These are phyloP conservation scores for Xylariomycetidae sp. DNA, from an alignment of 2,329 filamentous ascomycete species.

Conservation along the genomic window DNA sequence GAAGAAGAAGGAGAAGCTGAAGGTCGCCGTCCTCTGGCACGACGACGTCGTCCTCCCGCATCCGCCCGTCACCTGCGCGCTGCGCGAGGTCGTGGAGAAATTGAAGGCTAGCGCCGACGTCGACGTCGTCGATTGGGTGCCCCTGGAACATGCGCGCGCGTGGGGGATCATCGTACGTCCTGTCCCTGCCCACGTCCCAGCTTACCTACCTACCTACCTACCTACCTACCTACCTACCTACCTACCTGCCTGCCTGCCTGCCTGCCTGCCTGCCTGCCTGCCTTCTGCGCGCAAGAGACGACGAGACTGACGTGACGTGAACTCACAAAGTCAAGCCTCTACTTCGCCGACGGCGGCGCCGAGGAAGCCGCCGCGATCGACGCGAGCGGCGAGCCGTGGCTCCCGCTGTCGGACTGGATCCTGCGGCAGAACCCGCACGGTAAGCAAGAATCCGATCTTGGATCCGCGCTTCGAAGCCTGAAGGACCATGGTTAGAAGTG, in stretches of 20 bases:
- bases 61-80: slow-evolving; percentile 50
- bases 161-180: slow-evolving; percentile 35
- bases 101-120: slow-evolving; percentile 41
- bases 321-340: slow-evolving; percentile 40
- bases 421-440: slow-evolving; percentile 45
- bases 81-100: slow-evolving; percentile 48
- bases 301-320: background rate
- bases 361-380: slow-evolving; percentile 45
- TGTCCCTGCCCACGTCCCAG: slow-evolving; percentile 21
- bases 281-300: background rate
- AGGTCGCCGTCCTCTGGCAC: slow-evolving; percentile 54
- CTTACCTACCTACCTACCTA: background rate
- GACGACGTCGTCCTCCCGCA: slow-evolving; percentile 56
- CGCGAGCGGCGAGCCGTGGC: slow-evolving; percentile 49
- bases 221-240: background rate
- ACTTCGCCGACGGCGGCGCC: slow-evolving; percentile 56
- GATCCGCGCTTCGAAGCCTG: too few relatives aligned
- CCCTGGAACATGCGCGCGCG: slow-evolving; percentile 45
- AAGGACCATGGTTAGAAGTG: too few relatives aligned
- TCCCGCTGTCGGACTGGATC: slow-evolving; percentile 54
- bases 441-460: too few relatives aligned
- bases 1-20: slow-evolving; percentile 36
- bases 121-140: slow-evolving; percentile 51
- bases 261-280: background rate
- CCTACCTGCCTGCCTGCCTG: background rate